Base-by-base conservation (phyloP, 2,329 filamentous ascomycete genomes). In the Neodidymelliopsis sp. region DNA sequence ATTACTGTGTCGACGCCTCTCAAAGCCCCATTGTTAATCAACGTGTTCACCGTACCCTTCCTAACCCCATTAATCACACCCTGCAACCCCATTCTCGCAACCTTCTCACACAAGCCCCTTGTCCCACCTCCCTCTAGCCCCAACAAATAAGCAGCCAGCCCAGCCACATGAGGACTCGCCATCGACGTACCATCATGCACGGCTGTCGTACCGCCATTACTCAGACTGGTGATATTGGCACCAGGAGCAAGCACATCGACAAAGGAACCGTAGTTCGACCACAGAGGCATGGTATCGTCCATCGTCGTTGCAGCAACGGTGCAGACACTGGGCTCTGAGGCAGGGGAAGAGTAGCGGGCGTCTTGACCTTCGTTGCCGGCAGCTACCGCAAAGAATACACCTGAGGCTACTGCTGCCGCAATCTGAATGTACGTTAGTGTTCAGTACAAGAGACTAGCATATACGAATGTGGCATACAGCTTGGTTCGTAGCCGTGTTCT, bases 111-210 rank as follows among this genome's bases (percentile, higher is more conserved):
- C 6, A 84, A 73, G 1, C 69, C 74, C 20, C 69, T 57, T 0
- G 69, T 69, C 30, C 49, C 60, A n/a, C 65, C 43, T 12, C 64
- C 60, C 51, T 80, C 73, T 25, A 79, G 68, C 9, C 71, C 69
- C 74, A 89, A 83, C 33, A 90, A 75, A 72, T 89, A 90, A 24
- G 86, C 86, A 18, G 81, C 84, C 9, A 90, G 77, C 41, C 87
- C 87, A 25, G 83, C 80, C 42, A 90, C 77, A 67, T 89, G 86
- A 4, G 87, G 87, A n/a, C 81, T 81, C 24, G 87, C 85, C 84
- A 87, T 87, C 27, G 78, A 83, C 6, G 85, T 88, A 12, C 84
- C 85, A 10, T 77, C 80, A 57, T 84, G 78, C 37, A 69, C 77
- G 41, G 73, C 74, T 68, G 59, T 66, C 4, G 66, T 68, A 31